These are phyloP conservation scores for Pulveroboletus sp. DNA, from an alignment of 768 basidiomycete species.

Conservation along the genomic window DNA sequence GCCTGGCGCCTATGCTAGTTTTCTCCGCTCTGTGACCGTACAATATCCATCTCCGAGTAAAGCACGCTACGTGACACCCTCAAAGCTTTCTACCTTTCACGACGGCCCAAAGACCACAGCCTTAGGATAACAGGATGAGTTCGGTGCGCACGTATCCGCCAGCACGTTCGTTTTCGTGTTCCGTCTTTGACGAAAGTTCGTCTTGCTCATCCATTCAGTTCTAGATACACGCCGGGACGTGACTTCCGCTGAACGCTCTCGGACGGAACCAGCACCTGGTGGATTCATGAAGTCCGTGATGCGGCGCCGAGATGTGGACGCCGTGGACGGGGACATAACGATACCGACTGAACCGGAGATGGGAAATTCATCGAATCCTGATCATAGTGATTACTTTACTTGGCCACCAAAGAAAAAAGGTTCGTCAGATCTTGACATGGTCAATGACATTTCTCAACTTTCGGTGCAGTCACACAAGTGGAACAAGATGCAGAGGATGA, in stretches of 20 bases:
- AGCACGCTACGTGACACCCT: too few species aligned
- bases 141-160: conserved; percentile 6
- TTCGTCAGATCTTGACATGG: conserved; percentile 7
- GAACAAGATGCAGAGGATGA: conserved; percentile 50
- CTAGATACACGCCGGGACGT: conserved; percentile 13
- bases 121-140: conserved; percentile 15
- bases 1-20: too few species aligned
- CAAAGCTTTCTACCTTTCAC: too few species aligned
- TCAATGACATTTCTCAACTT: background rate
- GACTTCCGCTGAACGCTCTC: conserved; percentile 11
- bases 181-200: background rate
- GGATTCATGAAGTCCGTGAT: conserved; percentile 26
- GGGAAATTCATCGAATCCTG: too few species aligned
- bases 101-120: too few species aligned
- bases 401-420: conserved; percentile 15
- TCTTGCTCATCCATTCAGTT: background rate
- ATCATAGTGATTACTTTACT: too few species aligned
- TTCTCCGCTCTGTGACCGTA: too few species aligned
- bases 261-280: conserved; percentile 13
- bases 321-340: conserved; percentile 13
- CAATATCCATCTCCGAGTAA: too few species aligned
- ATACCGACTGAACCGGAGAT: background rate
- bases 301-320: conserved; percentile 3
- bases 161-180: conserved; percentile 4
- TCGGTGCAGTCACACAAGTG: conserved; percentile 39